Evolutionary conservation across 306 rosid genomes (phyloP).

Genomic region (Quercus aquifolioides): DNA sequence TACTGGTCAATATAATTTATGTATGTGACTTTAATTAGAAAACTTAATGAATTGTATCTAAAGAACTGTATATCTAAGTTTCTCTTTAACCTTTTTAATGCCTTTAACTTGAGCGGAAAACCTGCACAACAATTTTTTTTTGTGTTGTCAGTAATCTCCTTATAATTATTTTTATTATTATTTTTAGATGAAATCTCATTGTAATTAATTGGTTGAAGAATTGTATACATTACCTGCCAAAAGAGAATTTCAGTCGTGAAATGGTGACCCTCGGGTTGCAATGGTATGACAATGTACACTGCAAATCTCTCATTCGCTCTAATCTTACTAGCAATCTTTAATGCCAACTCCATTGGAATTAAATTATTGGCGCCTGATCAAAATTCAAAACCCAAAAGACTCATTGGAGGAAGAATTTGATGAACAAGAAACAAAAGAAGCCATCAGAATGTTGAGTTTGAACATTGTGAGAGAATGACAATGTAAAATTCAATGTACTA

Average conservation of each 20-base stretch:
- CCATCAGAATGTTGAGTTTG: neutral
- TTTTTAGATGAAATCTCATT: neutral
- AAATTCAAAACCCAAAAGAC: neutral
- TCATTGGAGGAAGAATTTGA: neutral
- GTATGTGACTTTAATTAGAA: too few species aligned
- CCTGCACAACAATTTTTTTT: neutral
- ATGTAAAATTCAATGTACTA: conserved; percentile 11
- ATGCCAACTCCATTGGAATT: conserved; percentile 91
- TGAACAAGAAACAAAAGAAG: neutral
- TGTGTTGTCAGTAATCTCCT: neutral
- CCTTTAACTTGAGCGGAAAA: too few species aligned
- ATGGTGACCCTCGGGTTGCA: conserved; percentile 97
- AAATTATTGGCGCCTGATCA: conserved; percentile 84
- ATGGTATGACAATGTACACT: conserved; percentile 81
- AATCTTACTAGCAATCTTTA: conserved; percentile 85
- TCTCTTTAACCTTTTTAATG: neutral
- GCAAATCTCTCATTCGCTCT: conserved; percentile 73
- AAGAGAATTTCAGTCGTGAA: conserved; percentile 78
- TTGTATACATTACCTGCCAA: conserved; percentile 68
- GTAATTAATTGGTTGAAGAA: neutral
- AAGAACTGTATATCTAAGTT: neutral
- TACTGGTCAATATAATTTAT: too few species aligned
- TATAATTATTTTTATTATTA: too few species aligned
- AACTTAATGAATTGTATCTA: too few species aligned
- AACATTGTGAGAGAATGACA: too few species aligned